Evolutionary conservation across 495 filamentous ascomycete species (phyloP), one percentile per base, ranked within the genome.

Genomic region (Arthonia radiata): DNA sequence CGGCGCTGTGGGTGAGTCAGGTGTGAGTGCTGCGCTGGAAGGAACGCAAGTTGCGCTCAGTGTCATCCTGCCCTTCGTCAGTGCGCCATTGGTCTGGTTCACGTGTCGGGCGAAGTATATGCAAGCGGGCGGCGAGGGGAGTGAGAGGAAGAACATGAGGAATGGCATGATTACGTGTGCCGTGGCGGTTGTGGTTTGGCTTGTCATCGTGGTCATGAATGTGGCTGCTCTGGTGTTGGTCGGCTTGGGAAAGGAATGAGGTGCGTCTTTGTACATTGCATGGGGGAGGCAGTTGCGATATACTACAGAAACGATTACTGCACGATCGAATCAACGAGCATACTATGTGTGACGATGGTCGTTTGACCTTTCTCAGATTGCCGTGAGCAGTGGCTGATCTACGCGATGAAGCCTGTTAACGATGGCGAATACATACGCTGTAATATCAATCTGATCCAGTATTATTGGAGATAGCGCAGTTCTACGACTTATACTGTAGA

Each of bases 41-140:
- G 79, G 60, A 2, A 68, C 54, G 11, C 80, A 92, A 44, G 78
- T 90, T 28, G 77, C 67, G 2, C 48, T 92, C 22, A 78, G 71
- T 34, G 59, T 82, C 3, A 71, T 79, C 15, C 48, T 92, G 18
- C 80, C 80, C 0, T 78, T 90, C 40, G 66, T 83, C 16, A 66
- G 60, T 7, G 77, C 76, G 3, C 81, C 81, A 12, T 49, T 92
- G 13, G 72, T 92, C 35, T 92, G 69, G 43, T 90, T 90, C 38
- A 92, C 81, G 1, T 78, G 72, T 32, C 55, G 68, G 24, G 68
- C 71, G 32, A 60, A 64, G 35, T 86, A 76, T 42, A 90, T 92
- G 81, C 19, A 24, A 14, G 17, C 15, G 25, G 22, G 27, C 10
- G 18, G 12, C 14, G 14, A 4, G 3, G 31, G 28, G 6, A 23